A percentile compares a stretch with the other conserved stretches of the same genome.
phyloP scores from a whole-genome alignment of 768 basidiomycete species.

The Guyanaporus albipodus region DNA sequence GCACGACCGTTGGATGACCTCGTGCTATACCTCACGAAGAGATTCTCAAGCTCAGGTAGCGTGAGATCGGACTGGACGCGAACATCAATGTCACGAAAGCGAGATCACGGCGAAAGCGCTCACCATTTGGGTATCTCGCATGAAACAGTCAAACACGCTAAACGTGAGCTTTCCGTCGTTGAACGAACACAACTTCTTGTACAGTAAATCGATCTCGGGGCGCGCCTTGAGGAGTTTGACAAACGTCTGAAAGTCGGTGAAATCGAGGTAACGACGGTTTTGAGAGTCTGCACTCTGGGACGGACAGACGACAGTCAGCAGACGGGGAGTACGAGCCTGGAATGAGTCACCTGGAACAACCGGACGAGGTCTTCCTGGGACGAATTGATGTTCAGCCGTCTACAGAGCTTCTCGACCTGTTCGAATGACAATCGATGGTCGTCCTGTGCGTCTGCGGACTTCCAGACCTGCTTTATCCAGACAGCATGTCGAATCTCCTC shows the following conservation, averaged over 20 bases:
- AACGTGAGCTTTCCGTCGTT: conserved; percentile 35
- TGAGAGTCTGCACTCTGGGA: conserved; percentile 60
- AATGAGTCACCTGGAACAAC: conserved; percentile 50
- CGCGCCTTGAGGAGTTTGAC: conserved; percentile 81
- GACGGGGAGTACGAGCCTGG: background rate
- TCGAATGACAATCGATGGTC: conserved; percentile 65
- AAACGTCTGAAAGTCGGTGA: conserved; percentile 74
- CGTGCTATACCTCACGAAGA: conserved; percentile 37
- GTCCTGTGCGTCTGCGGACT: conserved; percentile 56
- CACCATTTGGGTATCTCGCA: conserved; percentile 51
- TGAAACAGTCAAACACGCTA: conserved; percentile 45
- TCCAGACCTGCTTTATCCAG: conserved; percentile 86
- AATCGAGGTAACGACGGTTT: conserved; percentile 61
- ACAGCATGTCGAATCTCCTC: conserved; percentile 59
- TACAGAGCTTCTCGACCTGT: conserved; percentile 70
- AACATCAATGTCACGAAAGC: conserved; percentile 11
- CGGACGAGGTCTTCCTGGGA: conserved; percentile 48
- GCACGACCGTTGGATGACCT: background rate
- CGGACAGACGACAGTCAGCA: background rate
- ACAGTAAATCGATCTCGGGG: conserved; percentile 72
- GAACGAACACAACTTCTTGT: conserved; percentile 37
- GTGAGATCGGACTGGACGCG: conserved; percentile 34
- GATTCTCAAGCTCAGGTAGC: conserved; percentile 29
- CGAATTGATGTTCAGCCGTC: conserved; percentile 62
- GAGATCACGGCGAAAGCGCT: conserved; percentile 4